Conservation (phyloP, 2,329 filamentous ascomycete genomes). For the Lachnellula subtilissima region DNA sequence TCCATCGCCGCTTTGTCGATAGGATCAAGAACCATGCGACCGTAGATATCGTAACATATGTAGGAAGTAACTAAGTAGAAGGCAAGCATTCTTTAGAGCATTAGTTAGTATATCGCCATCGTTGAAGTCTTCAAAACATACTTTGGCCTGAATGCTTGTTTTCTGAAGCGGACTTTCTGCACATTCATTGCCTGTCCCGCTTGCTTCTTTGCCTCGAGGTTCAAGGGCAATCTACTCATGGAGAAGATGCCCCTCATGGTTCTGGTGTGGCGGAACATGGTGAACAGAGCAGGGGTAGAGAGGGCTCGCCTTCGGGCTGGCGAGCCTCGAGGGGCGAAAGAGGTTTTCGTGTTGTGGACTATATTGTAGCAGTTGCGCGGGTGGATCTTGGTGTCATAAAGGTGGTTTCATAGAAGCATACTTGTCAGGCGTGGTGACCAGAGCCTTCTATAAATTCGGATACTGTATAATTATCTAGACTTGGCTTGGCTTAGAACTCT, state of each 20-base stretch:
- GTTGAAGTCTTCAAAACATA: conserved; percentile 4
- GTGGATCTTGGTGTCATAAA: background rate
- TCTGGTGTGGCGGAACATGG: conserved; percentile 26
- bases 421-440: background rate
- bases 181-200: conserved; percentile 19
- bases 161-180: conserved; percentile 25
- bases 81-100: conserved; percentile 22
- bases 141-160: conserved; percentile 12
- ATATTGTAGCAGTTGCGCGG: background rate
- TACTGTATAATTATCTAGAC: background rate
- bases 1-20: conserved; percentile 33
- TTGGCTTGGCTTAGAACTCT: no score
- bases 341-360: background rate
- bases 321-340: conserved; percentile 16
- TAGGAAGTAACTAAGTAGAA: conserved; percentile 33
- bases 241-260: conserved; percentile 16
- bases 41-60: conserved; percentile 40
- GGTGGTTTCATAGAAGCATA: background rate
- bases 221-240: conserved; percentile 24
- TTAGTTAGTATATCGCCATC: background rate
- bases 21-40: conserved; percentile 42
- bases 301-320: conserved; percentile 27
- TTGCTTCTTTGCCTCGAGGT: conserved; percentile 16
- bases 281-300: conserved; percentile 1
- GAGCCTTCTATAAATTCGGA: background rate